Base-by-base conservation (phyloP, 495 filamentous ascomycete genomes). In the Penicillium psychrofluorescens region DNA sequence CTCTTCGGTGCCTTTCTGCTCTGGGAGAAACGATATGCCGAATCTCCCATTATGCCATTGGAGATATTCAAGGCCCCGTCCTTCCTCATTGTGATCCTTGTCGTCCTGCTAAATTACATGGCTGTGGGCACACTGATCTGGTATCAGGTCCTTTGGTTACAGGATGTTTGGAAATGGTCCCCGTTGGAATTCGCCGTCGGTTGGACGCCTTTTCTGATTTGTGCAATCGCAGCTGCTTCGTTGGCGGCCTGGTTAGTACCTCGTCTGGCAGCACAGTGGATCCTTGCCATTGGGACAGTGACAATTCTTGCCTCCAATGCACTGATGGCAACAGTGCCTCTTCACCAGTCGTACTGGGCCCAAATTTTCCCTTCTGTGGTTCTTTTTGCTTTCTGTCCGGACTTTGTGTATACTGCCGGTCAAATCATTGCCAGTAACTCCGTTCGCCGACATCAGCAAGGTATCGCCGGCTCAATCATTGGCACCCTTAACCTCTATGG, bases 401-500 rank as follows among this genome's bases (percentile, higher is more conserved):
- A 79, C 48, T 63, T 79, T 4, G 64, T 74, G 28, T 75, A 68
- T 40, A 73, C 69, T 0, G 72, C 70, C 8, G 70, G 68, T 0
- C 73, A 77, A 42, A 76, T 79, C 36, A 76, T 79, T 44, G 74
- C 72, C 6, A 76, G 71, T 38, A 77, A 77, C 41, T 62, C 60
- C 0, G 74, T 78, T 9, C 59, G 57, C 11, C 51, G 66, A n/a
- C 53, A 64, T 15, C 60, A 77, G 40, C 74, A 79, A 40, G 75
- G 75, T 0, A 62, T 75, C 40, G 74, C 72, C 0, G 73, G 65
- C 3, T 71, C 66, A 0, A 52, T 76, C 8, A 66, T 77, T 30
- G 71, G 71, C 0, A 67, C 66, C 4, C 42, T 78, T 13, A 64
- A 68, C 41, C 50, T 71, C 6, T 78, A 77, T 45, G 72, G 73